These are phyloP conservation scores for Ganoderma leucocontextum DNA, from an alignment of 1,284 basidiomycete species.

Conservation along the genomic window DNA sequence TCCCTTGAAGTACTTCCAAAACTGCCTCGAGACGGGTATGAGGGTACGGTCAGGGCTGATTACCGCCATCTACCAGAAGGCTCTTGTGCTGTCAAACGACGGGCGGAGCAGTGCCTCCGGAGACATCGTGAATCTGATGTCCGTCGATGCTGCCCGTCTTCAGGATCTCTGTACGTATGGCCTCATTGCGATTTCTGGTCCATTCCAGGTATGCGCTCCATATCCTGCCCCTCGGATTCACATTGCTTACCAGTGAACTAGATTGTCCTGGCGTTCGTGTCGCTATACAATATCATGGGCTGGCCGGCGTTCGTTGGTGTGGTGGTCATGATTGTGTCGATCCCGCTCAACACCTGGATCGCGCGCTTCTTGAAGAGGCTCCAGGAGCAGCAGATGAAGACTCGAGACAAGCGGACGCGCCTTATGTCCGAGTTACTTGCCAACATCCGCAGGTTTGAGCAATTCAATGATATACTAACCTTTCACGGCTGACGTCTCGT, in stretches of 20 bases:
- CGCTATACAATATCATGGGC: conserved; percentile 88
- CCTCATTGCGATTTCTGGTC: conserved; percentile 74
- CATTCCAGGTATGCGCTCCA: conserved; percentile 61
- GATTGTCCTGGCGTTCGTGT: conserved; percentile 90
- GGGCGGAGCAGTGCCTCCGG: conserved; percentile 85
- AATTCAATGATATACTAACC: not conserved
- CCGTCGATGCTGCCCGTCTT: conserved; percentile 84
- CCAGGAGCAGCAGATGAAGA: conserved; percentile 93
- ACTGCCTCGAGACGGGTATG: conserved; percentile 89
- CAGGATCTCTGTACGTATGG: conserved; percentile 90
- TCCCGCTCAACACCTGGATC: conserved; percentile 84
- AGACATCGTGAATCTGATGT: conserved; percentile 95
- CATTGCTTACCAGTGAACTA: conserved; percentile 40
- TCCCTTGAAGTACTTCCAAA: conserved; percentile 78
- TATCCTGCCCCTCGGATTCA: not conserved
- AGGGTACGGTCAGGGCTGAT: conserved; percentile 90
- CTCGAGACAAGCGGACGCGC: conserved; percentile 79
- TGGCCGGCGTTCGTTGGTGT: conserved; percentile 95
- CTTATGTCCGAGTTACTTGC: conserved; percentile 86
- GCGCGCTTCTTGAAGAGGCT: conserved; percentile 81
- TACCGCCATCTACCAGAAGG: conserved; percentile 87
- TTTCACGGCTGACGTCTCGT: conserved; percentile 1
- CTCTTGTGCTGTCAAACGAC: conserved; percentile 85
- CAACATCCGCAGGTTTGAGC: conserved; percentile 84
- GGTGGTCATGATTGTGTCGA: conserved; percentile 86